Percentiles rank a stretch among this genome's conserved stretches.
Evolutionary conservation across 169 alveolate genomes (phyloP).

Genomic region (Plasmodium inui): DNA sequence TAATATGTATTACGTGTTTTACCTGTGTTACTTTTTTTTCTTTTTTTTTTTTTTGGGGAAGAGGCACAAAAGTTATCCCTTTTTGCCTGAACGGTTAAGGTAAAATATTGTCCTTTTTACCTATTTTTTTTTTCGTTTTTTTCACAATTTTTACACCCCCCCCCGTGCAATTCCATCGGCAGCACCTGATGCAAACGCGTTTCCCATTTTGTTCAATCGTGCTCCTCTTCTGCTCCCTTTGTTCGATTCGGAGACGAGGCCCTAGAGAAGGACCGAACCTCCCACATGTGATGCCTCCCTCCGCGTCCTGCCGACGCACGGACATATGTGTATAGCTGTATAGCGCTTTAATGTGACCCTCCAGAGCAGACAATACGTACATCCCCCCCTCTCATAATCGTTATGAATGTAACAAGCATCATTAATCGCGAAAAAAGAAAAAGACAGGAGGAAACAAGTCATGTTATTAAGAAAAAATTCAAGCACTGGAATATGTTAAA

Average conservation of each 20-base stretch:
- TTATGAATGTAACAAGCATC: conserved; percentile 60
- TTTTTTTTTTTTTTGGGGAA: neutral
- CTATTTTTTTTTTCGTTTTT: conserved; percentile 2
- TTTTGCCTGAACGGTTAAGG: conserved; percentile 10
- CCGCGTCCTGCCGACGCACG: neutral
- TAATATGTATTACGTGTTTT: neutral
- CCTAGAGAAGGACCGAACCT: neutral
- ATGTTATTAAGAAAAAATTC: conserved; percentile 64
- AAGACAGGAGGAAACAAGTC: conserved; percentile 72
- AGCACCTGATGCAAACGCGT: neutral
- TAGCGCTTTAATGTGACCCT: conserved; percentile 25
- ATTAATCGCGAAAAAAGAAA: conserved; percentile 62
- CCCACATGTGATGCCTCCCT: neutral
- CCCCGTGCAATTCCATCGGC: neutral
- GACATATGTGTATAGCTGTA: conserved; percentile 21
- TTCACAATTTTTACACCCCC: neutral
- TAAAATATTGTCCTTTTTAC: neutral
- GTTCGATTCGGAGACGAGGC: neutral
- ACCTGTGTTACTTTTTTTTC: neutral
- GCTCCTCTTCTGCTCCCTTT: neutral
- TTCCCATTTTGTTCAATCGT: neutral
- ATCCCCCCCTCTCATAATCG: conserved; percentile 35
- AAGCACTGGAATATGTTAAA: conserved; percentile 58
- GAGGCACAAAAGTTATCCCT: neutral
- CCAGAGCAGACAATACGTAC: neutral